A percentile compares a stretch with the other conserved stretches of the same genome.
Evolutionary conservation across 148 eudicot species (phyloP).

Genomic region (Cornus controversa): DNA sequence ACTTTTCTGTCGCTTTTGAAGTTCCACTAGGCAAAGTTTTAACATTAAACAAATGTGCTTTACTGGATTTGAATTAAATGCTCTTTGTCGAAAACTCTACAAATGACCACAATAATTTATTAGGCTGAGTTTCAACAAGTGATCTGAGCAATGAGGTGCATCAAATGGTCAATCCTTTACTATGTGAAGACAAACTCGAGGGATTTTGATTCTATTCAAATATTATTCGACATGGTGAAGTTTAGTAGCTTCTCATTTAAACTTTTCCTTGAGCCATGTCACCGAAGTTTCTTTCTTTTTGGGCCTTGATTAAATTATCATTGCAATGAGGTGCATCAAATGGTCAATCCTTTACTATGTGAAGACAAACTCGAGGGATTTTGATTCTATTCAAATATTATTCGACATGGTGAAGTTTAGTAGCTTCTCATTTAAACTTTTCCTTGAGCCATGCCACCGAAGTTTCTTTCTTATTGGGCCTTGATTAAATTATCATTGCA

Average conservation of each 20-base stretch:
- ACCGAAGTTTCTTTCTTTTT: background rate
- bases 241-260: background rate
- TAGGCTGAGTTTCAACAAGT: background rate
- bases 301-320: background rate
- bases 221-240: background rate
- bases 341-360: no score
- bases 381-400: background rate
- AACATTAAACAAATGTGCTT: no score
- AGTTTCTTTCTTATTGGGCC: background rate
- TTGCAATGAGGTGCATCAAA: no score
- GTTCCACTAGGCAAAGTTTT: no score
- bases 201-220: background rate
- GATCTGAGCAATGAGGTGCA: background rate
- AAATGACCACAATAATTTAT: background rate
- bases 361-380: no score
- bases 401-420: background rate
- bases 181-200: no score
- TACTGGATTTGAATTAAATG: no score
- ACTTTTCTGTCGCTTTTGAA: background rate
- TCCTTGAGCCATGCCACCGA: background rate
- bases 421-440: background rate
- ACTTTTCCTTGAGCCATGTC: background rate
- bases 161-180: no score
- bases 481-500: background rate
- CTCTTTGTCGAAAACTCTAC: background rate